These are phyloP conservation scores for Porogramme epimiltina DNA, from an alignment of 1,284 basidiomycete species.

Conservation along the genomic window DNA sequence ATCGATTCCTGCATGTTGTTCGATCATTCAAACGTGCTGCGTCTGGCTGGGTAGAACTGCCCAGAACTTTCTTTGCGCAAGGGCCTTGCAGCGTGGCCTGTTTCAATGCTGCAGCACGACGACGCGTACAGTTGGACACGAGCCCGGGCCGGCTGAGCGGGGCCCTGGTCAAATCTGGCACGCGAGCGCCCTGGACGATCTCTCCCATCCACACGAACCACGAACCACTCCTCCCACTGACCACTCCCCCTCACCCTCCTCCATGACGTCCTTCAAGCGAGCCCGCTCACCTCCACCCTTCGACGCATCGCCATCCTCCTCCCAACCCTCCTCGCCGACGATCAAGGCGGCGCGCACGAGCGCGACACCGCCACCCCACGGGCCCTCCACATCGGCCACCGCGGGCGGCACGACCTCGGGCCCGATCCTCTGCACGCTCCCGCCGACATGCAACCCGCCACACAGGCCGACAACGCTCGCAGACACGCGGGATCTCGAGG, in stretches of 20 bases:
- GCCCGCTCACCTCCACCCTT: constrained; percentile 5
- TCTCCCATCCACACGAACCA: neutral
- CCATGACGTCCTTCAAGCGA: constrained; percentile 20
- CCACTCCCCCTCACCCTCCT: neutral
- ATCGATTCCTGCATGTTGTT: too few relatives aligned
- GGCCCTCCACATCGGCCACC: constrained; percentile 9
- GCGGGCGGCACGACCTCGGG: too few relatives aligned
- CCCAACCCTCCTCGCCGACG: constrained; percentile 17
- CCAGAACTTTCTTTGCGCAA: too few relatives aligned
- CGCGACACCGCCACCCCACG: constrained; percentile 16
- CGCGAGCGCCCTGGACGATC: too few relatives aligned
- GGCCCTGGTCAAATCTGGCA: too few relatives aligned
- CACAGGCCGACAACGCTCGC: constrained; percentile 57
- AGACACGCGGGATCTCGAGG: constrained; percentile 68
- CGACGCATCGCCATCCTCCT: constrained; percentile 13
- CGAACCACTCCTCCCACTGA: neutral
- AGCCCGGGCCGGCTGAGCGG: too few relatives aligned
- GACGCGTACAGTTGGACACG: too few relatives aligned
- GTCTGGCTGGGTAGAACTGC: too few relatives aligned
- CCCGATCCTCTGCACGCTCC: constrained; percentile 67
- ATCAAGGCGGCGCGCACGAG: constrained; percentile 26
- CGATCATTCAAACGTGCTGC: too few relatives aligned
- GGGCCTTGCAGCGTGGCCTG: too few relatives aligned
- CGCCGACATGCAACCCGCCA: constrained; percentile 79
- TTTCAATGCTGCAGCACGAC: too few relatives aligned